A percentile compares a stretch with the other conserved stretches of the same genome.
phyloP scores from a whole-genome alignment of 352 stramenopile species.

The Phytopythium delawarense region DNA sequence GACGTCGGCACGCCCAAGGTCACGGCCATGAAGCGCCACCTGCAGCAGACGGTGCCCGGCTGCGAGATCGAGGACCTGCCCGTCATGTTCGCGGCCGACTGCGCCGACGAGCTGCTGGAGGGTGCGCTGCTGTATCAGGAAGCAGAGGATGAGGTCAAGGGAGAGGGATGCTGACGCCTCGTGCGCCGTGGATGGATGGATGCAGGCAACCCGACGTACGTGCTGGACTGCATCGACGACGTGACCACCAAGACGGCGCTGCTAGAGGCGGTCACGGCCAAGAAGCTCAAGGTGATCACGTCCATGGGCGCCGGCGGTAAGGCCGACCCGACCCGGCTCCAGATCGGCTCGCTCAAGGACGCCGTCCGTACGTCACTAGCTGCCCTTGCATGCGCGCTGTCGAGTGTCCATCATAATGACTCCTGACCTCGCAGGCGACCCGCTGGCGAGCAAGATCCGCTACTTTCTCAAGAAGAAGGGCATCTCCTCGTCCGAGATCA shows the following conservation, averaged over 20 bases:
- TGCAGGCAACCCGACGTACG: conserved; percentile 83
- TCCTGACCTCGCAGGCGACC: conserved; percentile 61
- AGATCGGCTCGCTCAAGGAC: conserved; percentile 95
- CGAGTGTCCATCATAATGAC: not conserved
- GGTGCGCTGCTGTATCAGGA: conserved; percentile 11
- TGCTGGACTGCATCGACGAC: conserved; percentile 99
- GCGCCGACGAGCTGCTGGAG: conserved; percentile 79
- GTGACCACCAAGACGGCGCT: conserved; percentile 96
- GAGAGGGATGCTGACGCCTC: not conserved
- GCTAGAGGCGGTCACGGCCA: conserved; percentile 86
- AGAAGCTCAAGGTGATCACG: conserved; percentile 80
- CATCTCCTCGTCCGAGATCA: conserved; percentile 64
- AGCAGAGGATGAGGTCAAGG: too few species aligned
- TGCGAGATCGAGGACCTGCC: conserved; percentile 85
- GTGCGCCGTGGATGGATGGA: too few species aligned
- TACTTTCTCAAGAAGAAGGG: conserved; percentile 90
- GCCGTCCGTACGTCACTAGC: conserved; percentile 60
- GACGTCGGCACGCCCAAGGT: conserved; percentile 97
- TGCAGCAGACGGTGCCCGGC: conserved; percentile 67
- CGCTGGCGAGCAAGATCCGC: conserved; percentile 94
- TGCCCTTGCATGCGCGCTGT: not conserved
- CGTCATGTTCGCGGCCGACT: conserved; percentile 89
- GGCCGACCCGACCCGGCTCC: conserved; percentile 94
- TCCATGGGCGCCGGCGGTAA: conserved; percentile 93
- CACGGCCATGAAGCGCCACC: conserved; percentile 78